These are phyloP conservation scores for Fusarium mangiferae DNA, from an alignment of 2,329 filamentous ascomycete genomes.

Conservation along the genomic window DNA sequence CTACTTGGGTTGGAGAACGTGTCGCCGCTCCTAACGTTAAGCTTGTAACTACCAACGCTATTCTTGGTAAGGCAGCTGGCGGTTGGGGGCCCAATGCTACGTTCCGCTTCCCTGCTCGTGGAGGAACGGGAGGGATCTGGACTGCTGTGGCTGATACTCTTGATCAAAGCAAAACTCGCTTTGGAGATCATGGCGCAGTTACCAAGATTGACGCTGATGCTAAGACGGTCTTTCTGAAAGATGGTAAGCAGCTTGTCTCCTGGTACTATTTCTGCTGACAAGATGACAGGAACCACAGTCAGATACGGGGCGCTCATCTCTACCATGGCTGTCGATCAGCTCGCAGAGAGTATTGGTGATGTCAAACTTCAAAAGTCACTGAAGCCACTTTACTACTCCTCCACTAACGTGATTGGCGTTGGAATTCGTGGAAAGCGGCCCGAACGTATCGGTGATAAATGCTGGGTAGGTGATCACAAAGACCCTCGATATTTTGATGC, in stretches of 20 bases:
- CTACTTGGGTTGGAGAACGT: constrained; percentile 96
- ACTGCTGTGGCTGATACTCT: constrained; percentile 94
- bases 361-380: constrained; percentile 72
- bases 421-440: constrained; percentile 91
- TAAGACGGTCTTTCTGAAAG: constrained; percentile 82
- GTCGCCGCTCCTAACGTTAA: constrained; percentile 97
- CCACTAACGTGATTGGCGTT: constrained; percentile 96
- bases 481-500: fast-evolving
- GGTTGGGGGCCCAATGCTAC: constrained; percentile 99
- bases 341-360: constrained; percentile 87
- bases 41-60: constrained; percentile 90
- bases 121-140: constrained; percentile 98
- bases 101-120: constrained; percentile 96
- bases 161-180: constrained; percentile 89
- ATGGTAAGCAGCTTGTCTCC: constrained; percentile 76
- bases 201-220: constrained; percentile 85
- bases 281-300: fast-evolving
- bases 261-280: no score
- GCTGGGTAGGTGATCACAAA: constrained; percentile 69
- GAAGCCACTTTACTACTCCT: constrained; percentile 96
- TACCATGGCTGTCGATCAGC: constrained; percentile 94
- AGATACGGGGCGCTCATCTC: constrained; percentile 69
- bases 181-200: constrained; percentile 86
- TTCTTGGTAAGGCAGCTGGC: constrained; percentile 93
- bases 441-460: constrained; percentile 98